Base-by-base conservation (phyloP, 1,284 basidiomycete genomes). In the Caloboletus inedulis region DNA sequence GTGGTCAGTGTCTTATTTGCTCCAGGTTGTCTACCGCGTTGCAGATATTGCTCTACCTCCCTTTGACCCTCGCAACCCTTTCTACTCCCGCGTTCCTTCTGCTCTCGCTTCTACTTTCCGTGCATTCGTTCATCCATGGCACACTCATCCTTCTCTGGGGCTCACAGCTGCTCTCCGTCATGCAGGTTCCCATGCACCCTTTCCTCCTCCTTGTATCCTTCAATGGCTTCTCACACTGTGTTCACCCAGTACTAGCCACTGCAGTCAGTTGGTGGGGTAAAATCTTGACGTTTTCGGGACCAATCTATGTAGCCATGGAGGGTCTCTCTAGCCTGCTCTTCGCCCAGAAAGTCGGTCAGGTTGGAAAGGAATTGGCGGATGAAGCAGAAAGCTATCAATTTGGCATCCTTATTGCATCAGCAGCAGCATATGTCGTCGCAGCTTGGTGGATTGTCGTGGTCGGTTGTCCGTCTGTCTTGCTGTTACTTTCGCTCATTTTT, bases 41-140 rank as follows among this genome's bases (percentile, higher is more conserved):
- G 33, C 89, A 93, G 68, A 89, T 93, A 58, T 75, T 94, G 51
- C 79, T 93, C 27, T 93, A 87, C 70, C 80, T 94, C 47, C 91
- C 91, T 2, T 75, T 94, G 52, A 91, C 85, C 36, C 78, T 88
- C 60, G 89, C 85, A 54, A 92, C 87, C 5, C 77, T 94, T 55
- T 88, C 87, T 37, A 85, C 81, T 25, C 77, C 85, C 29, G 89
- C 88, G 1, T 91, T 94, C 63, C 80, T 94, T 30, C 75, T 91
- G 35, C 79, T 91, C 35, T 92, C 90, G 10, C 76, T 94, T 41
- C 81, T 93, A 16, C 77, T 92, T 44, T 84, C 87, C 59, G 64
- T 81, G 31, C 87, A 91, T 66, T 81, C 87, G 0, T 74, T 89
- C 66, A 80, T 89, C 46, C 85, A 91, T 74, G 85, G 89, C 52